Conservation (phyloP, 2,329 filamentous ascomycete species). For the Cladosporium sp. region DNA sequence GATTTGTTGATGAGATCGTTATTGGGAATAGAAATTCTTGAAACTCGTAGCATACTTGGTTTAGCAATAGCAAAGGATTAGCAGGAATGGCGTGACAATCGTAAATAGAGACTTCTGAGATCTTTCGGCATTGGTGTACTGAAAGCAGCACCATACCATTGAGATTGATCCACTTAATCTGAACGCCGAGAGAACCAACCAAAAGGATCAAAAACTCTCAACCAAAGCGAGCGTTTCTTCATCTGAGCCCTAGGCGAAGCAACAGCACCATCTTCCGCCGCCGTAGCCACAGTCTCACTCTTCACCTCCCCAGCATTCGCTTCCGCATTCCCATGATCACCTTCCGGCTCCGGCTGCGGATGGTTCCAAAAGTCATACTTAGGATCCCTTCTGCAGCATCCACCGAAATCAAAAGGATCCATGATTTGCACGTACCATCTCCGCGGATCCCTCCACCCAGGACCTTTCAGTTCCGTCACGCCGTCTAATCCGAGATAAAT, state of each 20-base stretch:
- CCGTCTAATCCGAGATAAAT: constrained; percentile 49
- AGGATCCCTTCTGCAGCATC: constrained; percentile 1
- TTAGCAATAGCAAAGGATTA: no score
- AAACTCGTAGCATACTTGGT: no score
- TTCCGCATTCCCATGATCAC: background rate
- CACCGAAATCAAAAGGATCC: constrained; percentile 29
- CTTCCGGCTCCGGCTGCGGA: background rate
- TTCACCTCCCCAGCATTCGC: background rate
- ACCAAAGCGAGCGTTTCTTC: background rate
- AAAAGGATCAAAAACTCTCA: background rate
- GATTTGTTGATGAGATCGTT: background rate
- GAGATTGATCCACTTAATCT: no score
- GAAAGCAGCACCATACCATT: no score
- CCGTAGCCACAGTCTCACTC: background rate
- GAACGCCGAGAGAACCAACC: no score
- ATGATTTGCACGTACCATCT: constrained; percentile 20
- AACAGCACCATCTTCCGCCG: background rate
- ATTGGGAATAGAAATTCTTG: no score
- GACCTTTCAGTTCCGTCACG: constrained; percentile 40
- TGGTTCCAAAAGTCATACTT: constrained; percentile 11
- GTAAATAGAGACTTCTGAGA: no score
- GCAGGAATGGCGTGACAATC: no score
- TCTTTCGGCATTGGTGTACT: no score
- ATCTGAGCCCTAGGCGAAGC: background rate
- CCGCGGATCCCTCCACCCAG: constrained; percentile 25